phyloP scores from a whole-genome alignment of 2,329 filamentous ascomycete genomes.

The Calonectria ilicicola region DNA sequence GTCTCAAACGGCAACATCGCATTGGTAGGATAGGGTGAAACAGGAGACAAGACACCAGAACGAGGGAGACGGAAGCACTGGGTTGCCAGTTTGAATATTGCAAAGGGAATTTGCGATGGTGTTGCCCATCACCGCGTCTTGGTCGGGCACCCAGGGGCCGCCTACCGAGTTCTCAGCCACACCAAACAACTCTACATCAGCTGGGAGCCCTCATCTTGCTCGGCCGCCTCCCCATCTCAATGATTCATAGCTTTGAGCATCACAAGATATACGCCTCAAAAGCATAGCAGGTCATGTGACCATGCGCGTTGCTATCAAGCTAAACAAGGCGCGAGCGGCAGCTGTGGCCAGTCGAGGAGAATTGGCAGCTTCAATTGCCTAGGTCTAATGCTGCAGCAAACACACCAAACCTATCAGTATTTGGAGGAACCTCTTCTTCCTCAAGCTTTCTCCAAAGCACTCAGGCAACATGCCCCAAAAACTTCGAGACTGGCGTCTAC shows the following conservation, averaged over 20 bases:
- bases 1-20: neutral
- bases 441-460: neutral
- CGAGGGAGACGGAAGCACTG: neutral
- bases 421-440: no score
- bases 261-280: neutral
- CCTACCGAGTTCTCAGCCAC: neutral
- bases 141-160: neutral
- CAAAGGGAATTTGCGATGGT: neutral
- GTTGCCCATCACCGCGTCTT: neutral
- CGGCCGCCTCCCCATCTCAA: no score
- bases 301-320: neutral
- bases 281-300: neutral
- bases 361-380: neutral
- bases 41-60: neutral
- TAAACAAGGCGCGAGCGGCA: neutral
- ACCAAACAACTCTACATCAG: neutral
- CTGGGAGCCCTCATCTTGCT: neutral
- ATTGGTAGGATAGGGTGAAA: neutral
- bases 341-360: neutral
- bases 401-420: neutral
- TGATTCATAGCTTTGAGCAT: neutral
- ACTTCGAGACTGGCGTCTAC: neutral
- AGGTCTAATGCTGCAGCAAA: neutral
- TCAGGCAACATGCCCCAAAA: neutral
- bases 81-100: neutral